Percentiles rank a stretch among this genome's conserved stretches.
Evolutionary conservation across 2,329 filamentous ascomycete genomes (phyloP).

Genomic region (Scedosporium dehoogii): DNA sequence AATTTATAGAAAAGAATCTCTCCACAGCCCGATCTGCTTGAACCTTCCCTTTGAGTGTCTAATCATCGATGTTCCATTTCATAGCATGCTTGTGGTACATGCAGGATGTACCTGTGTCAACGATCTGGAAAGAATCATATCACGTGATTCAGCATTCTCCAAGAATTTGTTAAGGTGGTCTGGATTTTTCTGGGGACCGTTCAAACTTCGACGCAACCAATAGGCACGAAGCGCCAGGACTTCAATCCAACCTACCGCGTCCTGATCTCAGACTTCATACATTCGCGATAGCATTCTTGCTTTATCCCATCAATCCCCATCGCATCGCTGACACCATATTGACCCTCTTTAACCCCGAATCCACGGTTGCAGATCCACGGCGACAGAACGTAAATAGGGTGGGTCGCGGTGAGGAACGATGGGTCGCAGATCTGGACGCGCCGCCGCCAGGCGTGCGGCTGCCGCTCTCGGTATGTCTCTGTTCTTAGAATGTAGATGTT

Average conservation of each 20-base stretch:
- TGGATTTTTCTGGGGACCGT: neutral
- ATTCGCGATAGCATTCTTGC: neutral
- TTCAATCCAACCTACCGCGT: neutral
- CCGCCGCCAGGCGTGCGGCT: conserved; percentile 42
- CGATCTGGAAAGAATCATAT: too few species aligned
- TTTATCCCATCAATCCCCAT: neutral
- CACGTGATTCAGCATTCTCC: too few species aligned
- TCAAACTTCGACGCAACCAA: neutral
- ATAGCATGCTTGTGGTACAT: too few species aligned
- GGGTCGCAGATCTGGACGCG: conserved; percentile 41
- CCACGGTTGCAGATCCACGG: neutral
- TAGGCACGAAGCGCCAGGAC: neutral
- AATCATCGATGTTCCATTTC: too few species aligned
- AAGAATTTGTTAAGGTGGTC: too few species aligned
- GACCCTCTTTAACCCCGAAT: neutral
- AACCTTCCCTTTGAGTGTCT: too few species aligned
- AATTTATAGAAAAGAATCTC: too few species aligned
- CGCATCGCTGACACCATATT: neutral
- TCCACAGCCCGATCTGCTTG: too few species aligned
- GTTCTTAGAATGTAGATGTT: neutral
- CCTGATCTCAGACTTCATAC: neutral
- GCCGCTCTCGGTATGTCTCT: conserved; percentile 38
- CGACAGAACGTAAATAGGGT: neutral
- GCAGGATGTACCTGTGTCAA: too few species aligned
- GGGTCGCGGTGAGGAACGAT: neutral